phyloP scores from a whole-genome alignment of 2,329 filamentous ascomycete genomes.

The Fusarium sp. region DNA sequence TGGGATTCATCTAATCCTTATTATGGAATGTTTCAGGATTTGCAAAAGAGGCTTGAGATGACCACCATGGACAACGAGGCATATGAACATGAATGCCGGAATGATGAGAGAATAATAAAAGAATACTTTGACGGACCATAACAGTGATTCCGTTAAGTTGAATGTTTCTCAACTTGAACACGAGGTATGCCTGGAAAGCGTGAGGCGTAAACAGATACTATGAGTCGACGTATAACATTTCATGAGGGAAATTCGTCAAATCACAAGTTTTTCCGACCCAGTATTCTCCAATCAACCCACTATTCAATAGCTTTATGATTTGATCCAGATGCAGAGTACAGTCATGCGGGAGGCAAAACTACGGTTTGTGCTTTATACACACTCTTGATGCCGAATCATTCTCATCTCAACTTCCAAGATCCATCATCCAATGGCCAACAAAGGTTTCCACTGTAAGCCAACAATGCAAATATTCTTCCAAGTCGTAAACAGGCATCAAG shows the following conservation, averaged over 20 bases:
- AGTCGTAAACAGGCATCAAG: too few relatives aligned
- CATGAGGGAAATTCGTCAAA: fast-evolving
- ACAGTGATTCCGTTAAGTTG: background rate
- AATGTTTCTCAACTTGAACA: fast-evolving
- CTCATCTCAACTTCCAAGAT: background rate
- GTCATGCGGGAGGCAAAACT: fast-evolving
- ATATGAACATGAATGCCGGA: background rate
- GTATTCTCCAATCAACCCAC: background rate
- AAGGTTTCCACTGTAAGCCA: too few relatives aligned
- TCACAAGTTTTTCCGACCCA: too few relatives aligned
- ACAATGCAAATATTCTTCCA: too few relatives aligned
- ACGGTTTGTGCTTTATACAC: background rate
- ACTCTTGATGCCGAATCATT: background rate
- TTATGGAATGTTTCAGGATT: too few relatives aligned
- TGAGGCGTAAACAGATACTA: too few relatives aligned
- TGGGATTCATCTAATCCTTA: too few relatives aligned
- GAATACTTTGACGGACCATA: fast-evolving
- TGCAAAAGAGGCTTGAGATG: background rate
- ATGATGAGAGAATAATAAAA: background rate
- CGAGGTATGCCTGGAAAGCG: background rate
- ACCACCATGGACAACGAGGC: fast-evolving
- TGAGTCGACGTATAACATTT: too few relatives aligned
- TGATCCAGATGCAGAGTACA: background rate
- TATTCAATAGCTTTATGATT: background rate
- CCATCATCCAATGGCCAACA: background rate